A percentile compares a stretch with the other conserved stretches of the same genome.
These are phyloP conservation scores for Saturnispora galanensis DNA, from an alignment of 805 yeast species.

Conservation along the genomic window DNA sequence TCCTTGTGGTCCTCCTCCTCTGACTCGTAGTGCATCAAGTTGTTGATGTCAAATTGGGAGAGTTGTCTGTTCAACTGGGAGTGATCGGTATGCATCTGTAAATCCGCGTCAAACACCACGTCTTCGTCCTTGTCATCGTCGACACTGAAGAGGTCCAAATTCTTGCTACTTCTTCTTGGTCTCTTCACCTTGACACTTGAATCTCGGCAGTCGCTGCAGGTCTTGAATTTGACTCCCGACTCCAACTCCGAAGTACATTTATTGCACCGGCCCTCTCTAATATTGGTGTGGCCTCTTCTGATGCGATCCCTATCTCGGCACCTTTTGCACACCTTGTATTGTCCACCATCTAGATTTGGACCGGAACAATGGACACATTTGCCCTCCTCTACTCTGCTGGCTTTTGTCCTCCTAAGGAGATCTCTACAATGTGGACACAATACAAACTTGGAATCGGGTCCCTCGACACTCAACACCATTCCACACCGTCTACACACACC, in stretches of 20 bases:
- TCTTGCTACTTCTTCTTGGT: conserved; percentile 9
- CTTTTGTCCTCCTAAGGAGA: conserved; percentile 44
- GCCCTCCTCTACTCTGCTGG: conserved; percentile 50
- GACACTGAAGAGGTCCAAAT: not conserved
- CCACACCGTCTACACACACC: conserved; percentile 66
- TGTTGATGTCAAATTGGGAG: conserved; percentile 18
- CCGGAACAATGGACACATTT: conserved; percentile 64
- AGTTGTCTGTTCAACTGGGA: conserved; percentile 25
- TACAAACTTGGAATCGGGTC: conserved; percentile 33
- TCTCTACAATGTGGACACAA: conserved; percentile 53
- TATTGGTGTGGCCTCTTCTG: conserved; percentile 38
- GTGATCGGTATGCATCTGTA: conserved; percentile 19
- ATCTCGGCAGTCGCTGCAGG: not conserved
- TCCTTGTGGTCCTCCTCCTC: conserved; percentile 13
- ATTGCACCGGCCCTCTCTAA: conserved; percentile 31
- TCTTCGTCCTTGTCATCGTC: no score
- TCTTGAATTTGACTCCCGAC: conserved; percentile 33
- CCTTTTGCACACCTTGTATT: conserved; percentile 54
- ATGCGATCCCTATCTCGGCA: conserved; percentile 54
- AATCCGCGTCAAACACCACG: not conserved
- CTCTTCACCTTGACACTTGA: no score
- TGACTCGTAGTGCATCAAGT: conserved; percentile 3
- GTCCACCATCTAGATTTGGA: conserved; percentile 35
- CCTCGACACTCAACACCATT: conserved; percentile 38
- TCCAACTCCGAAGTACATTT: conserved; percentile 43